These are phyloP conservation scores for Mychonastes homosphaera DNA, from an alignment of 139 green algal species.

Conservation along the genomic window DNA sequence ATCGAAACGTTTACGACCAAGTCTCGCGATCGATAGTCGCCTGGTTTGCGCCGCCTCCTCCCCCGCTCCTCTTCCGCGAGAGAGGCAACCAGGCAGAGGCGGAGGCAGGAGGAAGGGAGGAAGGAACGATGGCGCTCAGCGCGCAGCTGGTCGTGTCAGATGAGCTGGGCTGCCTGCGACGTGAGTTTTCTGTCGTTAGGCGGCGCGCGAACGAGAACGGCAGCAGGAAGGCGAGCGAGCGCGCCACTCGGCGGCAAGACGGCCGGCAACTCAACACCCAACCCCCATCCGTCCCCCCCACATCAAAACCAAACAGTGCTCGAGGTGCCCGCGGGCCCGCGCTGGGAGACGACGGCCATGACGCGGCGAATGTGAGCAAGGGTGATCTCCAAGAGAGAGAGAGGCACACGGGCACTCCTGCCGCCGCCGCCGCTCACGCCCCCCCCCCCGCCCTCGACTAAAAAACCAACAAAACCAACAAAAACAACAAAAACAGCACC, in stretches of 20 bases:
- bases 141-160: too few relatives aligned
- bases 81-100: too few relatives aligned
- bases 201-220: background rate
- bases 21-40: too few relatives aligned
- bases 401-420: background rate
- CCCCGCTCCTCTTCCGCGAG: too few relatives aligned
- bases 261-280: too few relatives aligned
- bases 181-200: background rate
- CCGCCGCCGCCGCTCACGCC: background rate
- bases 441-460: background rate
- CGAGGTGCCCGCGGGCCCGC: background rate
- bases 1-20: too few relatives aligned
- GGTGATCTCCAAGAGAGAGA: background rate
- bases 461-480: background rate
- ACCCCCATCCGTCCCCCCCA: slow-evolving; percentile 2
- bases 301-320: background rate
- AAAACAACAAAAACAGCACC: slow-evolving; percentile 1
- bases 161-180: too few relatives aligned
- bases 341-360: background rate
- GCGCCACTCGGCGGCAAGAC: too few relatives aligned
- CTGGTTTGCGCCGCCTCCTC: too few relatives aligned
- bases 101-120: too few relatives aligned
- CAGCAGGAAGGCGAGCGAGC: background rate
- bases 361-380: background rate
- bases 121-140: too few relatives aligned